phyloP scores from a whole-genome alignment of 2,329 filamentous ascomycete species.

The Lasiodiplodia theobromae region DNA sequence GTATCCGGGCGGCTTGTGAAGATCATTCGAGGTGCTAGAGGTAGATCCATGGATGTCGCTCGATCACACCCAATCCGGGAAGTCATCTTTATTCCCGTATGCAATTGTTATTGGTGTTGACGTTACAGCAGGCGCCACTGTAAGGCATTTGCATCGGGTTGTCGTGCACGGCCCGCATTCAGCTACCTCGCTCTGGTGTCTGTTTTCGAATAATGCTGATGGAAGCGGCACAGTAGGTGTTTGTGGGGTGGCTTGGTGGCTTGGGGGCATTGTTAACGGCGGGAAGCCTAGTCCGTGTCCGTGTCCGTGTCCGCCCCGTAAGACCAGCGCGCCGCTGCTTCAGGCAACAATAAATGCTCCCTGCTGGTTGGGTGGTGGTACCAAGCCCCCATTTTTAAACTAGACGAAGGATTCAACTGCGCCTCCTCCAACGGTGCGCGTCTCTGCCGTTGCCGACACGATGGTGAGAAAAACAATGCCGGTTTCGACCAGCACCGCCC shows the following conservation, averaged over 20 bases:
- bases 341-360: not conserved
- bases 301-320: slow-evolving; percentile 10
- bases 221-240: not conserved
- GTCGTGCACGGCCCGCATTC: not conserved
- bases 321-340: not conserved
- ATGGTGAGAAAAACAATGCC: not conserved
- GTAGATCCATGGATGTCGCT: not conserved
- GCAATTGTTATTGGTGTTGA: not conserved
- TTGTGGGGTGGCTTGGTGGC: slow-evolving; percentile 6
- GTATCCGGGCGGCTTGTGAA: not conserved
- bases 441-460: not conserved
- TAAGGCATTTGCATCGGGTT: not conserved
- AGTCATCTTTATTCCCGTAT: not conserved
- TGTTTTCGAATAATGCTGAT: not conserved
- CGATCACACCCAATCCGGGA: not conserved
- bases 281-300: slow-evolving; percentile 6
- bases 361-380: not conserved
- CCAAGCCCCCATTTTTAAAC: too few species aligned
- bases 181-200: not conserved
- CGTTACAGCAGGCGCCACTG: not conserved
- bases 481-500: slow-evolving; percentile 11
- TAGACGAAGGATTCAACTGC: slow-evolving; percentile 11
- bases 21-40: too few species aligned
- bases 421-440: not conserved
- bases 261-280: not conserved